A percentile compares a stretch with the other conserved stretches of the same genome.
These are phyloP conservation scores for Drosera capensis DNA, from an alignment of 148 eudicot species.

Conservation along the genomic window DNA sequence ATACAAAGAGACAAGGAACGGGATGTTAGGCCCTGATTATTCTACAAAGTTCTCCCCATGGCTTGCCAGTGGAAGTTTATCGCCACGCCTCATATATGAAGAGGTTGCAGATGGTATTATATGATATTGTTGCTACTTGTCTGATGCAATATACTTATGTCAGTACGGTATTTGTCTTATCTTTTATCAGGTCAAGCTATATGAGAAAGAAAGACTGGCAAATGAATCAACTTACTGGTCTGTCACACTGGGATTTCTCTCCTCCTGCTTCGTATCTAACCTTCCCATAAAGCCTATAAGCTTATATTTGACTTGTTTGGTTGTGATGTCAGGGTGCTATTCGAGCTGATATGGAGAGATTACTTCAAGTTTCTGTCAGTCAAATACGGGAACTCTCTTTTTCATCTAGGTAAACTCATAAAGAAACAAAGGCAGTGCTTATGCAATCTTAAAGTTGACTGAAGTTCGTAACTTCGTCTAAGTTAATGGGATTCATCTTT, in stretches of 20 bases:
- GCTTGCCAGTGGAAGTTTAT: constrained; percentile 85
- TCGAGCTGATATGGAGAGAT: constrained; percentile 92
- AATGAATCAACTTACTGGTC: constrained; percentile 93
- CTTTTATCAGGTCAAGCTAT: constrained; percentile 56
- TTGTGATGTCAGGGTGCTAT: constrained; percentile 63
- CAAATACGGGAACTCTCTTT: constrained; percentile 65
- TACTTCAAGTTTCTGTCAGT: constrained; percentile 86
- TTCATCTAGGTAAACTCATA: constrained; percentile 41
- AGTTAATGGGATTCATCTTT: too few relatives aligned
- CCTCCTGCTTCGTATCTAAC: neutral
- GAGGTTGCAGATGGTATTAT: constrained; percentile 32
- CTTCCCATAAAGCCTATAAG: too few relatives aligned
- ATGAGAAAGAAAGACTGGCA: constrained; percentile 51
- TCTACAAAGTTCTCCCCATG: constrained; percentile 96
- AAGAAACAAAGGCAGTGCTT: neutral
- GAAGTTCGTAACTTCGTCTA: too few relatives aligned
- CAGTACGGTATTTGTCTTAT: neutral
- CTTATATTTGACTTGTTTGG: neutral
- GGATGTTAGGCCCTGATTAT: constrained; percentile 92
- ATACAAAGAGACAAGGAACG: constrained; percentile 77
- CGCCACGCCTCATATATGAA: constrained; percentile 71
- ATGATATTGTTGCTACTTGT: neutral
- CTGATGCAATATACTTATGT: neutral
- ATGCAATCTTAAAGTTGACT: too few relatives aligned
- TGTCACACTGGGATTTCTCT: constrained; percentile 3